Base-by-base conservation (phyloP, 352 stramenopile genomes). In the Thalassiosira hispida region DNA sequence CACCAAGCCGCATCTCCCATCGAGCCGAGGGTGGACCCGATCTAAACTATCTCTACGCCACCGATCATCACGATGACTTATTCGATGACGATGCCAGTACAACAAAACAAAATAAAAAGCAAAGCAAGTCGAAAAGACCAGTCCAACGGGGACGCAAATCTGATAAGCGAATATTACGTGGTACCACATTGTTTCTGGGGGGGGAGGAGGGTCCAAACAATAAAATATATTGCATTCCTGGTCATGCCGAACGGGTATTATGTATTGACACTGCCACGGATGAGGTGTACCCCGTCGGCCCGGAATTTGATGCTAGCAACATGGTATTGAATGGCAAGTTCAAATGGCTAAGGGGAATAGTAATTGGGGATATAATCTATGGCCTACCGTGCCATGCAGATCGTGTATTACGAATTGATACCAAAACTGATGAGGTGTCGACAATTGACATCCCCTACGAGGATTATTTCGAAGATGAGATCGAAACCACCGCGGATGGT, bases 181-280 rank as follows among this genome's bases (percentile, higher is more conserved):
- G 73, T 18, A 63, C 51, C 9, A 82, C 86, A n/a, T 40, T 92
- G 0, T 94, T 87, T 79, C 64, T 94, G 14, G 89, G 89, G 9
- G 89, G 83, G 23, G 89, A 91, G 66, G 77, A 88, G 35, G 87
- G 85, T 11, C 63, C 57, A 6, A 88, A 93, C 70, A 76, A 77
- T 7, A 85, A 84, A 20, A 92, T 94, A 64, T 94, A 93, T 68
- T 92, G 83, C 47, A 92, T 94, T 73, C 89, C 89, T 9, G 89
- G 89, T 22, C 77, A 85, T 46, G 56, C 78, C 5, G 44, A 72
- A 44, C 44, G 77, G 31, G 86, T 92, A 0, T 52, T 92, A 9
- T 70, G 74, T 25, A 88, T 91, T 52, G 79, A 92, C 53, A 66
- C 67, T 1, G 38, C 67, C 4, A 90, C 81, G 0, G 77, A 91